Evolutionary conservation across 306 rosid genomes (phyloP).

Genomic region (Gleditsia sinensis): DNA sequence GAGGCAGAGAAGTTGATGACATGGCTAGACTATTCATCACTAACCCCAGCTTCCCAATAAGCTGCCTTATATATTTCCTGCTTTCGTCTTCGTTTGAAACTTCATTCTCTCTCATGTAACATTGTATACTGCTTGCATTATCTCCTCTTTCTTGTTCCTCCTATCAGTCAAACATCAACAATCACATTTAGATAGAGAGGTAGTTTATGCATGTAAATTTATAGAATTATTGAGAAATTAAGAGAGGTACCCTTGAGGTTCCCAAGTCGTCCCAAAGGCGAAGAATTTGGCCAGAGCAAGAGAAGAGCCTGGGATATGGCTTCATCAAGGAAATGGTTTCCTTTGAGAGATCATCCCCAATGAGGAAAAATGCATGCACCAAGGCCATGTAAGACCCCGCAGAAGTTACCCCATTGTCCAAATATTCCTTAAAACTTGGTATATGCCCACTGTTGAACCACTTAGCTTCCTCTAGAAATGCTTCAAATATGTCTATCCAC

Average conservation of each 20-base stretch:
- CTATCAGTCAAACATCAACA: not conserved
- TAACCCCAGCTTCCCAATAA: slow-evolving; percentile 38
- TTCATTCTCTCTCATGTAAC: slow-evolving; percentile 33
- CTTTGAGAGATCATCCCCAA: slow-evolving; percentile 37
- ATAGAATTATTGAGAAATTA: too few species aligned
- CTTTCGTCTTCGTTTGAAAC: slow-evolving; percentile 33
- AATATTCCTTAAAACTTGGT: slow-evolving; percentile 37
- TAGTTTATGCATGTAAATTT: too few species aligned
- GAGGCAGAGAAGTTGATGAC: slow-evolving; percentile 13
- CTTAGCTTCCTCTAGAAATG: slow-evolving; percentile 52
- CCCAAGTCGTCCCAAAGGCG: slow-evolving; percentile 57
- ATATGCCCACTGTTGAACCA: slow-evolving; percentile 40
- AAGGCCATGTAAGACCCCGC: slow-evolving; percentile 54
- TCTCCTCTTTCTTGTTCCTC: slow-evolving; percentile 53
- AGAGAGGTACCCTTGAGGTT: slow-evolving; percentile 54
- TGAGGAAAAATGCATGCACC: slow-evolving; percentile 49
- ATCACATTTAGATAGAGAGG: too few species aligned
- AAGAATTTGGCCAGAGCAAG: slow-evolving; percentile 49
- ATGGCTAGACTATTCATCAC: slow-evolving; percentile 41
- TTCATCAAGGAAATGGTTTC: slow-evolving; percentile 43
- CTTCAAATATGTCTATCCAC: slow-evolving; percentile 58
- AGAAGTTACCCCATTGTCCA: slow-evolving; percentile 48
- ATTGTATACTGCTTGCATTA: slow-evolving; percentile 42
- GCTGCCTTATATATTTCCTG: slow-evolving; percentile 34
- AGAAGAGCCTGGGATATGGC: slow-evolving; percentile 48